Conservation (phyloP, 2,329 filamentous ascomycete species). For the Allantophomopsis cytisporea region DNA sequence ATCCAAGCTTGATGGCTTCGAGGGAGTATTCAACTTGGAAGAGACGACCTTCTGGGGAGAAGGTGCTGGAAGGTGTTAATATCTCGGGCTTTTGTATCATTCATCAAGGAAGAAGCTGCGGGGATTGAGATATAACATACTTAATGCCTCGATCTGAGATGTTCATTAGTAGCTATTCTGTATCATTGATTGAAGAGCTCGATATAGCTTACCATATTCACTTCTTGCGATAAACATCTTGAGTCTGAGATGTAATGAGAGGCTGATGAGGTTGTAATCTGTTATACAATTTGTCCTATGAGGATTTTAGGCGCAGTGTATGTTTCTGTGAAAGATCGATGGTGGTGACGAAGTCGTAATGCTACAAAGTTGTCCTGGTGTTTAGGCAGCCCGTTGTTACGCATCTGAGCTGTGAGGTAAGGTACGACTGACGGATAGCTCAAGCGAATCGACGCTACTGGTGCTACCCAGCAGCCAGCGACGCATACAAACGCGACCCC, state of each 20-base stretch:
- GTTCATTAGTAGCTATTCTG: constrained; percentile 22
- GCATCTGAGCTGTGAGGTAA: no score
- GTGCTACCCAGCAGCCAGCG: no score
- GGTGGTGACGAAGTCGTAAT: no score
- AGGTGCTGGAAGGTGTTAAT: constrained; percentile 55
- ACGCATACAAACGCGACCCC: no score
- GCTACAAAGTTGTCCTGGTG: no score
- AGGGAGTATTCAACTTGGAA: constrained; percentile 99
- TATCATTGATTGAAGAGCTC: constrained; percentile 6
- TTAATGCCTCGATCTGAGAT: constrained; percentile 88
- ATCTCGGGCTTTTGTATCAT: constrained; percentile 3
- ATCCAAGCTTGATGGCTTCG: constrained; percentile 98
- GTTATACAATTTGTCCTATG: no score
- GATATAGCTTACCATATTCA: constrained; percentile 74
- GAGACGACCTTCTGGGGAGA: constrained; percentile 97
- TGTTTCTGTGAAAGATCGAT: no score
- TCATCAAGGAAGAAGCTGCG: constrained; percentile 8
- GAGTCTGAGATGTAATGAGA: constrained; percentile 19
- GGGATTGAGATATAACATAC: constrained; percentile 33
- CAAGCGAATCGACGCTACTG: no score
- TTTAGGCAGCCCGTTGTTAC: no score
- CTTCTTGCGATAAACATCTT: constrained; percentile 99
- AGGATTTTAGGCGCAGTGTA: no score
- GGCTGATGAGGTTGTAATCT: no score
- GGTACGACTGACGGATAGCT: no score